Percentiles rank a stretch among this genome's conserved stretches.
Evolutionary conservation across 495 filamentous ascomycete genomes (phyloP).

Genomic region (Rostrohypoxylon terebratum): DNA sequence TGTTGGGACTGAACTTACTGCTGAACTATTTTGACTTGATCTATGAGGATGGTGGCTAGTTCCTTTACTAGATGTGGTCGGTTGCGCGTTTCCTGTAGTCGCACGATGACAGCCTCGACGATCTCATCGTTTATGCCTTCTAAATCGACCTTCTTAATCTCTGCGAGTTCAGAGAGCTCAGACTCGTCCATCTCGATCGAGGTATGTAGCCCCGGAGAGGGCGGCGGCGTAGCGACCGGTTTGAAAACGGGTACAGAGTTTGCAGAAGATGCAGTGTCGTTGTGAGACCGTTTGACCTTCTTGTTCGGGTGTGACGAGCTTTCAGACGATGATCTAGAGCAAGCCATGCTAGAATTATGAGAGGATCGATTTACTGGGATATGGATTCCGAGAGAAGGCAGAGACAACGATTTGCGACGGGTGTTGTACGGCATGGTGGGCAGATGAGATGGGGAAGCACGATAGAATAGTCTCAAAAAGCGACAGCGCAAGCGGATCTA

Average conservation of each 20-base stretch:
- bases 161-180: slow-evolving; percentile 45
- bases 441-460: slow-evolving; percentile 62
- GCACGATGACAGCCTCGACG: slow-evolving; percentile 89
- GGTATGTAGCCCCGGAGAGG: slow-evolving; percentile 71
- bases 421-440: slow-evolving; percentile 94
- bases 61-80: slow-evolving; percentile 95
- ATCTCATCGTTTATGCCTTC: slow-evolving; percentile 95
- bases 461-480: slow-evolving; percentile 36
- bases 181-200: slow-evolving; percentile 60
- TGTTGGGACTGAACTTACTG: slow-evolving; percentile 71
- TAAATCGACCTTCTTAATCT: slow-evolving; percentile 74
- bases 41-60: slow-evolving; percentile 82
- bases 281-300: slow-evolving; percentile 80
- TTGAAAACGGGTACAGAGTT: slow-evolving; percentile 50
- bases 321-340: slow-evolving; percentile 58
- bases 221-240: slow-evolving; percentile 63
- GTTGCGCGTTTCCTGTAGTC: slow-evolving; percentile 92
- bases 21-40: slow-evolving; percentile 83
- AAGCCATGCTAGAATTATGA: slow-evolving; percentile 47
- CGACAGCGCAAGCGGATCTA: slow-evolving; percentile 40
- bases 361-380: slow-evolving; percentile 68
- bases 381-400: slow-evolving; percentile 93
- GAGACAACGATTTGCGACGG: slow-evolving; percentile 93
- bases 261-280: slow-evolving; percentile 60
- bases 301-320: slow-evolving; percentile 76